Conservation (phyloP, 192 early-diverging fungal species). For the Backusella macrospora region DNA sequence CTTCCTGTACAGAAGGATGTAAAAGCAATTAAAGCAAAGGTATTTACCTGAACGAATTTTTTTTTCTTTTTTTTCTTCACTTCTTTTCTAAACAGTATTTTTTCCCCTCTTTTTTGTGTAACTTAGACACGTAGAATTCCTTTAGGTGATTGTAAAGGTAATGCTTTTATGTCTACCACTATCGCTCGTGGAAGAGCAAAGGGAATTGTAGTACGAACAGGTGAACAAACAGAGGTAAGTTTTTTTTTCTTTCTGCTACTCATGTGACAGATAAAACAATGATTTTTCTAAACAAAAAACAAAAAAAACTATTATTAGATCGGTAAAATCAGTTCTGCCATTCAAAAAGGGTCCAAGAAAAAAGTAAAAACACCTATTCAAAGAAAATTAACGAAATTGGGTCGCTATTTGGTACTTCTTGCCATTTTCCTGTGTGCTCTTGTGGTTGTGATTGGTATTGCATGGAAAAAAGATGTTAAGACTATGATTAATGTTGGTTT, state of each 20-base stretch:
- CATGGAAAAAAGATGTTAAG: conserved; percentile 64
- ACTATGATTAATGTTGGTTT: conserved; percentile 85
- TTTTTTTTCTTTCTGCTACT: no score
- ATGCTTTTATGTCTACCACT: conserved; percentile 95
- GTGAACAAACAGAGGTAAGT: conserved; percentile 71
- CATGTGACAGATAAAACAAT: neutral
- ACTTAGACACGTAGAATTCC: conserved; percentile 30
- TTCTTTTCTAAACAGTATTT: neutral
- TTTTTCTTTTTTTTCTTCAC: no score
- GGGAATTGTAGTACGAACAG: conserved; percentile 92
- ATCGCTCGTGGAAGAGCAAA: conserved; percentile 89
- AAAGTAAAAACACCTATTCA: conserved; percentile 69
- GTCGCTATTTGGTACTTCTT: conserved; percentile 82
- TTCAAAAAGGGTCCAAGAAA: conserved; percentile 59
- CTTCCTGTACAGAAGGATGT: conserved; percentile 67
- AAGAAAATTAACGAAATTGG: conserved; percentile 76
- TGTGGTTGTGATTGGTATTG: conserved; percentile 83
- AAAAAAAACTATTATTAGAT: conserved; percentile 54
- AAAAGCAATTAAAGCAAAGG: conserved; percentile 67
- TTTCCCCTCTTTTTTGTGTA: neutral
- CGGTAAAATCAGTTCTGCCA: conserved; percentile 90
- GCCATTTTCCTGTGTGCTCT: conserved; percentile 80
- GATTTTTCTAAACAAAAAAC: conserved; percentile 1
- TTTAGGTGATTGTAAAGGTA: conserved; percentile 89
- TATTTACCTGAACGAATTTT: conserved; percentile 33